Evolutionary conservation across 768 basidiomycete genomes (phyloP).

Genomic region (Kwoniella heveanensis): DNA sequence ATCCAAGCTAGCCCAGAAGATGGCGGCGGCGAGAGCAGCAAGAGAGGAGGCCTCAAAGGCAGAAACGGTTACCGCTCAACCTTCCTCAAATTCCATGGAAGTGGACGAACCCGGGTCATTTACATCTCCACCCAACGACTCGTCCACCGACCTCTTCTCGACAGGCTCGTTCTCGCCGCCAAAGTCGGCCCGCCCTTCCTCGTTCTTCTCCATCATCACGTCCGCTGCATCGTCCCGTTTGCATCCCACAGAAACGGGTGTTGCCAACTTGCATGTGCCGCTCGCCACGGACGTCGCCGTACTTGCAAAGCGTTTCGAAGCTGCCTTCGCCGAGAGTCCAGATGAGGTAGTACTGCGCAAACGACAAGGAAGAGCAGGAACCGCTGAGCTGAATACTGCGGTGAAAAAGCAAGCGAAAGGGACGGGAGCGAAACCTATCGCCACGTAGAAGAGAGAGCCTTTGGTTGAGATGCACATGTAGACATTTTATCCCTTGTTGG

Average conservation of each 20-base stretch:
- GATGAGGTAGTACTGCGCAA: conserved; percentile 71
- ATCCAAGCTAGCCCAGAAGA: conserved; percentile 58
- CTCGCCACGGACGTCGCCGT: conserved; percentile 23
- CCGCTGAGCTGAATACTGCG: conserved; percentile 25
- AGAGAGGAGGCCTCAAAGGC: conserved; percentile 27
- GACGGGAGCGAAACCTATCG: conserved; percentile 18
- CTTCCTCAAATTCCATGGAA: conserved; percentile 3
- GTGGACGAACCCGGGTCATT: not conserved
- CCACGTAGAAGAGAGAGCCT: conserved; percentile 41
- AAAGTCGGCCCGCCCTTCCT: conserved; percentile 17
- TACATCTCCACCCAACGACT: not conserved
- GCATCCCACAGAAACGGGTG: conserved; percentile 10
- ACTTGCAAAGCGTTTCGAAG: conserved; percentile 59
- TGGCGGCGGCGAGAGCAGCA: conserved; percentile 52
- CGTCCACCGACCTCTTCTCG: conserved; percentile 26
- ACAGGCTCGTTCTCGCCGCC: conserved; percentile 4
- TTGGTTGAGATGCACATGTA: conserved; percentile 19
- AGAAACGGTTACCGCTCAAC: not conserved
- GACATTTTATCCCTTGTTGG: not conserved
- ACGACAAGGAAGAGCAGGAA: conserved; percentile 41
- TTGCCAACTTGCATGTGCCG: conserved; percentile 33
- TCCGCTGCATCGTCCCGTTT: conserved; percentile 6
- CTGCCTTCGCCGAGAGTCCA: conserved; percentile 72
- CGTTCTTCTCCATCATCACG: conserved; percentile 38
- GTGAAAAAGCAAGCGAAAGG: conserved; percentile 32